These are phyloP conservation scores for Fraxinus cuspidata DNA, from an alignment of 257 asterid species.

Conservation along the genomic window DNA sequence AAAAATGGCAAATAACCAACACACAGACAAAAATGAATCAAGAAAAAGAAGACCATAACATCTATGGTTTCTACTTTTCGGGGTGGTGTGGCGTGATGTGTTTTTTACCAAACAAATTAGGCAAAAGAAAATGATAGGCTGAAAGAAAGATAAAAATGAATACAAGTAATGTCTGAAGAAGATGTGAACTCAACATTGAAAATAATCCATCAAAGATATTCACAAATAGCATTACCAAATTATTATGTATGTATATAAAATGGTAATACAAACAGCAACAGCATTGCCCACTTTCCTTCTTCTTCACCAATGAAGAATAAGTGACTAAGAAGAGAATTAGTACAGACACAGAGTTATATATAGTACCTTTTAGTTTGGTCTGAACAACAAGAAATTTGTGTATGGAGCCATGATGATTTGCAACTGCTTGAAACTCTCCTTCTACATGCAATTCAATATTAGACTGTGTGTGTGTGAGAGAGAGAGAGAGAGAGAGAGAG, in stretches of 20 bases:
- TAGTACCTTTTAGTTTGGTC: constrained; percentile 12
- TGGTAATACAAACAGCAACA: not conserved
- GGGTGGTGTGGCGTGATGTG: not conserved
- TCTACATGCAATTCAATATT: constrained; percentile 15
- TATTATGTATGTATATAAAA: not conserved
- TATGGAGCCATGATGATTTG: constrained; percentile 11
- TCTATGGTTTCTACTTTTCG: not conserved
- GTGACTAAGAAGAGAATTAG: not conserved
- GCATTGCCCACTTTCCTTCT: not conserved
- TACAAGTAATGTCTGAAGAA: constrained; percentile 16
- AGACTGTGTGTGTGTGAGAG: not conserved
- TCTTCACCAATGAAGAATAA: constrained; percentile 9
- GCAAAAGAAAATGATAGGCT: constrained; percentile 11
- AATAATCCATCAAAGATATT: constrained; percentile 33
- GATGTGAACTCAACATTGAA: constrained; percentile 36
- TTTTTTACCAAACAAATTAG: constrained; percentile 20
- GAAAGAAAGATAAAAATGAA: not conserved
- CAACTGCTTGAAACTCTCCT: not conserved
- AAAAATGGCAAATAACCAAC: constrained; percentile 32
- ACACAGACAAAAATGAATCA: constrained; percentile 33
- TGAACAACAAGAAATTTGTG: constrained; percentile 16
- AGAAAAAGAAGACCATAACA: constrained; percentile 3
- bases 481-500: not conserved
- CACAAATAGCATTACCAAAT: not conserved
- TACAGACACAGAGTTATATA: not conserved